Base-by-base conservation (phyloP, 164 flowering plant genomes). In the Amborella trichopoda region DNA sequence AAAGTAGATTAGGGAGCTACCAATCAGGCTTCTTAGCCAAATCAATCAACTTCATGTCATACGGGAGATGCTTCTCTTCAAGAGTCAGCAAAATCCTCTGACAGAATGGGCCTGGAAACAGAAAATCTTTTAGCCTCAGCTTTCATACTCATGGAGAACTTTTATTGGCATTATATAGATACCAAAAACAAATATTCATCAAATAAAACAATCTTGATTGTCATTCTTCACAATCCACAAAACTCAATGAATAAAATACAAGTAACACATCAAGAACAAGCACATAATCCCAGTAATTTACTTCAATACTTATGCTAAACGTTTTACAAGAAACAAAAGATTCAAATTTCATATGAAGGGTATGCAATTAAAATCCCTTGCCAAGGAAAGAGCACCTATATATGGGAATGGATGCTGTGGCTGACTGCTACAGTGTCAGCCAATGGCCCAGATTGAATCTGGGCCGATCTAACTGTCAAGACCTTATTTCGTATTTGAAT, bases 41-140 rank as follows among this genome's bases (percentile, higher is more conserved):
- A 69, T 91, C 86, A 28, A 91, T 75, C 64, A 83, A 66, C 73
- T 87, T 83, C 72, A 68, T 21, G 53, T 87, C 86, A 61, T 87
- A 91, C 22, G 83, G 83, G 5, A 91, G 78, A 62, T 82, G 78
- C 61, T 91, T 87, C 63, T 81, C 96, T 74, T 91, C 99, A 51
- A 87, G 64, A 1, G 96, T 84, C 40, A 91, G 68, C 72, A 91
- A 64, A 40, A 91, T 83, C 63, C 96, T 77, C 46, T 91, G 99
- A 6, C 75, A 54, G 62, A 91, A 91, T 22, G 99, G 99, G 40
- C 99, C 99, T 91, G 65, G 32, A 53, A 59, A 36, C 6, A 33
- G 10, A 55, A 18, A 16, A 23, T 13, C 20, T n/a, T 39, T 20
- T 18, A 39, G 22, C 42, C 9, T 39, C 20, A 39, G 11, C 2